A percentile compares a stretch with the other conserved stretches of the same genome.
Evolutionary conservation across 1,284 basidiomycete genomes (phyloP).

Genomic region (Agaricales sp.): DNA sequence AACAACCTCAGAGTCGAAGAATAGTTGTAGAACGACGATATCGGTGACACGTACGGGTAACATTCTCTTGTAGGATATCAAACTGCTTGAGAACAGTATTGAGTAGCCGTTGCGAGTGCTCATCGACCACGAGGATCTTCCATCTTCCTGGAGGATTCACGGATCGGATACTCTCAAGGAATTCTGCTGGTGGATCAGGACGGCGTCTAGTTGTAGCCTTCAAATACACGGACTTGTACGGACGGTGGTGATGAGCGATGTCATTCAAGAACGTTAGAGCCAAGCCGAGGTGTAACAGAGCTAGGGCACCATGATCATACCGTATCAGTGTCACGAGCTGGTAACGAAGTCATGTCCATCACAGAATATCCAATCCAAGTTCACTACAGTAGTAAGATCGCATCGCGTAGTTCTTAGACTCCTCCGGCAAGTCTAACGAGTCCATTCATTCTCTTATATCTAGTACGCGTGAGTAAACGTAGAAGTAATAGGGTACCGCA

Average conservation of each 20-base stretch:
- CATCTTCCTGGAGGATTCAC: conserved; percentile 77
- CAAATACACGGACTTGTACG: conserved; percentile 35
- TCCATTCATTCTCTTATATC: not conserved
- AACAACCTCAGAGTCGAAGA: conserved; percentile 4
- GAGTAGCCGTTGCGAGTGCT: conserved; percentile 80
- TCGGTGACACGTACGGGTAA: conserved; percentile 66
- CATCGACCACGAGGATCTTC: conserved; percentile 97
- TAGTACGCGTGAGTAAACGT: not conserved
- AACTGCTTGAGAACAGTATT: conserved; percentile 86
- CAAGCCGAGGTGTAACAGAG: not conserved
- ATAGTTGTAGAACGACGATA: not conserved
- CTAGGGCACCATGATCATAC: too few relatives aligned
- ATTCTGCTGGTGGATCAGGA: conserved; percentile 34
- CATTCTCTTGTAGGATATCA: conserved; percentile 89
- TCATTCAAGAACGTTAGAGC: conserved; percentile 23
- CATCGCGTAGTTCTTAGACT: not conserved
- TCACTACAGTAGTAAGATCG: not conserved
- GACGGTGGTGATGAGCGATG: conserved; percentile 44
- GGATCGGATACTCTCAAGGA: conserved; percentile 72
- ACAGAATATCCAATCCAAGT: too few relatives aligned
- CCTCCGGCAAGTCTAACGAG: not conserved
- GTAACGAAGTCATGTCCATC: too few relatives aligned
- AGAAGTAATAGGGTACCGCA: not conserved
- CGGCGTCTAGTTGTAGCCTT: not conserved
- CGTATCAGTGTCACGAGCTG: not conserved